Base-by-base conservation (phyloP, 2,329 filamentous ascomycete species). In the Xylariaceae sp. region DNA sequence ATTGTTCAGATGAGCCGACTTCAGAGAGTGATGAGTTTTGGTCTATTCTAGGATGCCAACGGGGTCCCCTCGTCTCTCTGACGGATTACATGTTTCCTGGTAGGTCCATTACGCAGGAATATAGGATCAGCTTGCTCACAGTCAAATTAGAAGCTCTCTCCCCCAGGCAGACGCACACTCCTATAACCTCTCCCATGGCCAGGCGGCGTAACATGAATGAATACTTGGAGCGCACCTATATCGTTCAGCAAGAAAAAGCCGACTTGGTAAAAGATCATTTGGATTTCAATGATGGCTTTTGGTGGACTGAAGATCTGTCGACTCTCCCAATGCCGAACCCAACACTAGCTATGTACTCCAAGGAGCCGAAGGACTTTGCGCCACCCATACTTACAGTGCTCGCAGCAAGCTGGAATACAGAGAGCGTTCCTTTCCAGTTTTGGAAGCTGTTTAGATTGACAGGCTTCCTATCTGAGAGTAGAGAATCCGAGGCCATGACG, bases 281-380 rank as follows among this genome's bases (percentile, higher is more conserved):
- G 3, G 77, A 81, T 54, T 79, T 76, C 44, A 67, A 74, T 23
- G 77, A 81, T 52, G 69, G 68, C 2, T 80, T 81, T 55, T 81
- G 77, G 77, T 77, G 75, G 73, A 75, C 72, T 14, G 75, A 77
- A 38, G 72, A 77, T 50, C 60, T 75, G 20, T 69, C 69, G 6
- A 66, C 57, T 37, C 49, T 70, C 27, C 65, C 70, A 10, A 64
- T 66, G 22, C 53, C 62, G 2, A 71, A 70, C 37, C 66, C 67
- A 4, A 62, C 66, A 4, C 48, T 65, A 8, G 63, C 70, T 3
- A 63, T 60, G 3, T 73, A 69, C 53, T 62, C 61, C 14, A 64
- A 64, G 45, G 67, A 72, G 3, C 57, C 66, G 2, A 56, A 66
- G 10, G 65, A 69, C 11, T 64, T 68, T 22, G 62, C 73, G 6